Percentiles rank a stretch among this genome's conserved stretches.
Conservation (phyloP, 140 eudicot genomes). For the Stevia rebaudiana region DNA sequence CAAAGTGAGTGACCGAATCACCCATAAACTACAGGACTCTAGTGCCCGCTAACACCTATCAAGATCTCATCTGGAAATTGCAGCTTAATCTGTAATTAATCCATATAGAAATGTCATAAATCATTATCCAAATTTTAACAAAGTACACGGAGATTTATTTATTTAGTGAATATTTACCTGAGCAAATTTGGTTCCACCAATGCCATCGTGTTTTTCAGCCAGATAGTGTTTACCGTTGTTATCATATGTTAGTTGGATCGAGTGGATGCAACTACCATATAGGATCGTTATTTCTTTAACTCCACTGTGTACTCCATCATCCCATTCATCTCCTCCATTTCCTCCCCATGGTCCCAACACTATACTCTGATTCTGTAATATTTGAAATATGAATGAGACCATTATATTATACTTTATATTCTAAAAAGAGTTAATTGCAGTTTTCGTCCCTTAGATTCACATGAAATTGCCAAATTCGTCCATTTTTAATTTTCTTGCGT, state of each 20-base stretch:
- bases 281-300: slow-evolving; percentile 45
- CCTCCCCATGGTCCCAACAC: slow-evolving; percentile 64
- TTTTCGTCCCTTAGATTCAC: too few relatives aligned
- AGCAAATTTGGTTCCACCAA: slow-evolving; percentile 39
- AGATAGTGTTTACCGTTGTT: slow-evolving; percentile 37
- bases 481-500: too few relatives aligned
- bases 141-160: not conserved
- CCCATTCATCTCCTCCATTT: slow-evolving; percentile 47
- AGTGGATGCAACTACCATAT: slow-evolving; percentile 46
- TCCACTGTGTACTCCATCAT: slow-evolving; percentile 53
- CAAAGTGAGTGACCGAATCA: slow-evolving; percentile 59
- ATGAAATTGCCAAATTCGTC: too few relatives aligned
- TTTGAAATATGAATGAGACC: slow-evolving; percentile 10
- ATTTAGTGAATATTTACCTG: slow-evolving; percentile 26
- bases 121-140: not conserved
- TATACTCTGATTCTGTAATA: slow-evolving; percentile 12
- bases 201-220: slow-evolving; percentile 53
- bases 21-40: slow-evolving; percentile 65
- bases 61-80: slow-evolving; percentile 61
- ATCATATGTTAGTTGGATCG: slow-evolving; percentile 42
- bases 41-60: slow-evolving; percentile 48
- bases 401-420: too few relatives aligned
- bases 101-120: not conserved
- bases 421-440: too few relatives aligned
- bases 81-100: slow-evolving; percentile 36